Base-by-base conservation (phyloP, 2,329 filamentous ascomycete species). In the Exophiala lecanii-corni region DNA sequence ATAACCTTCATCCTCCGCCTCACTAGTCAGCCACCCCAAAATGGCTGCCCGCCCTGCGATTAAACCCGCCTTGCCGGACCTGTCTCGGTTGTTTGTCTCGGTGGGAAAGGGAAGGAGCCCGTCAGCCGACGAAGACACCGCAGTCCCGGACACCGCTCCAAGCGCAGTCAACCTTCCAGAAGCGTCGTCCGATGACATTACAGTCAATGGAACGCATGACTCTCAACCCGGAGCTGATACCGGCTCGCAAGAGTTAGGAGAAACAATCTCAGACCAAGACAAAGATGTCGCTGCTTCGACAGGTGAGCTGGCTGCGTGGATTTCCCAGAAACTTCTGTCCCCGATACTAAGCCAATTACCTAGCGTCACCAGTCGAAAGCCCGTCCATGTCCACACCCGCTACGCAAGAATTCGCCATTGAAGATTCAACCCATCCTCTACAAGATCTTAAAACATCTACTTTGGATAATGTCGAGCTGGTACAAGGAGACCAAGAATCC, bases 271-370 rank as follows among this genome's bases (percentile, higher is more conserved):
- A n/a, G 19, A 15, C 19, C 18, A 9, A 12, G 28, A 39, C 13
- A 32, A 41, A 38, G 36, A 42, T n/a, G 19, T n/a, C 5, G 31
- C 39, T 30, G 23, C 28, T 3, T 31, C 35, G 25, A 35, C 39
- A 28, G 39, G 47, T 50, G 17, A 37, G 43, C 33, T 9, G 12
- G 13, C 7, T 19, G n/a, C n/a, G n/a, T n/a, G n/a, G n/a, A n/a
- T n/a, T n/a, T n/a, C n/a, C n/a, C n/a, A n/a, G n/a, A n/a, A n/a
- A n/a, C n/a, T n/a, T n/a, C n/a, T n/a, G n/a, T n/a, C n/a, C n/a
- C n/a, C n/a, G n/a, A n/a, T n/a, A n/a, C n/a, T n/a, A n/a, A n/a
- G n/a, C n/a, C n/a, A n/a, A n/a, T n/a, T n/a, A n/a, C n/a, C 7
- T 16, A 46, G 39, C 18, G 9, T 43, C 43, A 37, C 34, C 13